These are phyloP conservation scores for Inonotus obliquus DNA, from an alignment of 1,284 basidiomycete genomes.

Conservation along the genomic window DNA sequence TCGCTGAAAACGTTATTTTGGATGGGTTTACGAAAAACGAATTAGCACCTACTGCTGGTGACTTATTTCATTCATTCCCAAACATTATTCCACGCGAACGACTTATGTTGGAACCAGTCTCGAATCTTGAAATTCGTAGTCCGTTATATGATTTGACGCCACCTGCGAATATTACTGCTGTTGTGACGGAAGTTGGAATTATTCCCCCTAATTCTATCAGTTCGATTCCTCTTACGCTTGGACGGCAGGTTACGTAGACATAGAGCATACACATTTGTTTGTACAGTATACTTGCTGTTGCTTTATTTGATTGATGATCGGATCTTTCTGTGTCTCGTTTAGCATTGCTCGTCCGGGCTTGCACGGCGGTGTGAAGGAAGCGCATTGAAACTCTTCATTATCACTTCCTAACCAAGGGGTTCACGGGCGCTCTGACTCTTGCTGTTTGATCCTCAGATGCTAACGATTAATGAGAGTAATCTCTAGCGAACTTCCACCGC, in stretches of 20 bases:
- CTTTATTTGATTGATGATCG: background rate
- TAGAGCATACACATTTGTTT: background rate
- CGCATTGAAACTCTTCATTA: background rate
- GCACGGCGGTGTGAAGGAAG: background rate
- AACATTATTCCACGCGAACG: constrained; percentile 35
- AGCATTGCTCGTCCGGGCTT: background rate
- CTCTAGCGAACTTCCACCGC: too few relatives aligned
- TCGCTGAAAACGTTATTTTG: constrained; percentile 88
- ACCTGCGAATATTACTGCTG: constrained; percentile 86
- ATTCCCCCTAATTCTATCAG: constrained; percentile 85
- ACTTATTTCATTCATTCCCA: constrained; percentile 33
- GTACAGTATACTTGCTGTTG: background rate
- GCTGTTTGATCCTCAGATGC: background rate
- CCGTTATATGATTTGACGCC: constrained; percentile 92
- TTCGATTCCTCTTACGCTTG: constrained; percentile 72
- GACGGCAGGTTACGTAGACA: constrained; percentile 31
- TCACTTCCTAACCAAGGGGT: background rate
- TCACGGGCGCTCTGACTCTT: background rate
- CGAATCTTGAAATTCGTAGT: constrained; percentile 64
- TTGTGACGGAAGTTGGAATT: constrained; percentile 91
- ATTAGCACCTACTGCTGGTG: constrained; percentile 42
- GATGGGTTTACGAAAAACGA: constrained; percentile 98
- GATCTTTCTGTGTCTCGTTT: background rate
- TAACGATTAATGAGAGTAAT: background rate
- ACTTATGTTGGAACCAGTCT: constrained; percentile 30